A percentile compares a stretch with the other conserved stretches of the same genome.
Conservation (phyloP, 192 early-diverging fungal species). For the Backusella circina region DNA sequence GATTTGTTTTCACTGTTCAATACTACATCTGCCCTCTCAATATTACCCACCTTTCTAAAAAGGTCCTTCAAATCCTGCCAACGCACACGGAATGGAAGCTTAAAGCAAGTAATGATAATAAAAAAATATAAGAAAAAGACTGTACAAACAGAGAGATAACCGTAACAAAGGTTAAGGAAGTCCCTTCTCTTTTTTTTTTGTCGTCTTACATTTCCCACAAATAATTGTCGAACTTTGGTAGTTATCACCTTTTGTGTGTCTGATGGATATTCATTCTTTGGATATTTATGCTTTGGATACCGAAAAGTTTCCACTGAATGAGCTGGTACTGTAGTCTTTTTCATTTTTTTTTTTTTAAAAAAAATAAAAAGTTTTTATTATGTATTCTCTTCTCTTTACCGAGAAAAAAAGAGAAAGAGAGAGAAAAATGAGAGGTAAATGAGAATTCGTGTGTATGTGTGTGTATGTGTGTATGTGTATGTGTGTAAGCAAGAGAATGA, state of each 20-base stretch:
- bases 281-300: background rate
- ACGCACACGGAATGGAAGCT: slow-evolving; percentile 69
- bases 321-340: background rate
- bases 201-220: slow-evolving; percentile 65
- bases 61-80: slow-evolving; percentile 75
- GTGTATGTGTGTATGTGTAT: background rate
- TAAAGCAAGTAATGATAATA: background rate
- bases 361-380: background rate
- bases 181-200: too few relatives aligned
- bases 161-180: background rate
- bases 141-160: background rate
- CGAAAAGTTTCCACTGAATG: background rate
- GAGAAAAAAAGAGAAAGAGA: background rate
- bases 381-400: background rate
- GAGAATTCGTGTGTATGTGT: background rate
- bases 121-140: background rate
- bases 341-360: background rate
- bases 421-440: background rate
- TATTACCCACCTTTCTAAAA: slow-evolving; percentile 66
- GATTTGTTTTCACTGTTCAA: slow-evolving; percentile 54
- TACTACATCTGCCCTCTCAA: slow-evolving; percentile 64
- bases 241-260: background rate
- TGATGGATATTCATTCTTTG: background rate
- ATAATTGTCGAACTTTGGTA: slow-evolving; percentile 45
- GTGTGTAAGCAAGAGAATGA: background rate